Conservation (phyloP, 352 stramenopile genomes). For the Stephanocyclus meneghinianus region DNA sequence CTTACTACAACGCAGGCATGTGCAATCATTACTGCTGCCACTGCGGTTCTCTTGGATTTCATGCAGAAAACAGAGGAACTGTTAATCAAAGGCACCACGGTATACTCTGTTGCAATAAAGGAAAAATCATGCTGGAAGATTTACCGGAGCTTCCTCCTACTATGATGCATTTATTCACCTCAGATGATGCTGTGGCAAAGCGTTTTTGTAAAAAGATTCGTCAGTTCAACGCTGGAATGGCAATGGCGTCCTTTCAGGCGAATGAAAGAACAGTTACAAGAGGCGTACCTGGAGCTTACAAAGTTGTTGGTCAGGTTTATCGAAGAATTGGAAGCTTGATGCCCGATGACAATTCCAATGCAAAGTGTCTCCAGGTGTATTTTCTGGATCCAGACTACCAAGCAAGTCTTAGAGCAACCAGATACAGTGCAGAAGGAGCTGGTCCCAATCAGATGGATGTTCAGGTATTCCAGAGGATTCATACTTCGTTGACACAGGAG, state of each 20-base stretch:
- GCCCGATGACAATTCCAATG: not conserved
- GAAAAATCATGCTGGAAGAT: conserved; percentile 6
- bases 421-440: not conserved
- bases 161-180: not conserved
- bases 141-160: not conserved
- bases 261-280: conserved; percentile 2
- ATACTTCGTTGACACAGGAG: not conserved
- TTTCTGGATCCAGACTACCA: conserved; percentile 2
- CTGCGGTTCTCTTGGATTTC: not conserved
- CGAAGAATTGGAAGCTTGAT: conserved; percentile 1
- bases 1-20: not conserved
- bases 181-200: not conserved
- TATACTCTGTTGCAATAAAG: conserved; percentile 1
- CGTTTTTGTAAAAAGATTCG: conserved; percentile 11
- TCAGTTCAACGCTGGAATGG: conserved; percentile 15
- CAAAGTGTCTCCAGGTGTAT: conserved; percentile 1
- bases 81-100: not conserved
- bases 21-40: not conserved
- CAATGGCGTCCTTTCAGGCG: conserved; percentile 13
- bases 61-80: not conserved
- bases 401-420: not conserved
- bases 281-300: not conserved
- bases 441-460: not conserved
- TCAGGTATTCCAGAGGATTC: not conserved
- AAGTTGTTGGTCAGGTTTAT: conserved; percentile 11